Evolutionary conservation across 176 grass and related monocot species (phyloP).

Genomic region (Secale cereale): DNA sequence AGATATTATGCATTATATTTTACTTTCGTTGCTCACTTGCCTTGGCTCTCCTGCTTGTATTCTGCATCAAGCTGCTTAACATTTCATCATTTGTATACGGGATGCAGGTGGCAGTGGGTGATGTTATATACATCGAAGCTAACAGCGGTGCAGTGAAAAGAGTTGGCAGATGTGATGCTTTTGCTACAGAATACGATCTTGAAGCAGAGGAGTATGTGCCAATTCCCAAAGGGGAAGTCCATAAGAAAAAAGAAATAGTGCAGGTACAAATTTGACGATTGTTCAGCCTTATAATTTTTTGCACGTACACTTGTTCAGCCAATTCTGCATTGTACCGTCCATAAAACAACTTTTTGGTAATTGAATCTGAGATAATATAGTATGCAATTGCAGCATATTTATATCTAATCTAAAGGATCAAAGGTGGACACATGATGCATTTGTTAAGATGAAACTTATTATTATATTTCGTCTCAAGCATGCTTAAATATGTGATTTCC

Average conservation of each 20-base stretch:
- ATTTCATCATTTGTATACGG: constrained; percentile 23
- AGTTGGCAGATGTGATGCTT: constrained; percentile 99
- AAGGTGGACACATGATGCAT: neutral
- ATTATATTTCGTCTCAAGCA: neutral
- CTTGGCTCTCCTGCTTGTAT: constrained; percentile 2
- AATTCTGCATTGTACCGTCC: neutral
- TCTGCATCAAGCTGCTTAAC: constrained; percentile 8
- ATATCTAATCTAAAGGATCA: neutral
- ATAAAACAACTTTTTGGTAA: neutral
- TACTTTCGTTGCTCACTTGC: neutral
- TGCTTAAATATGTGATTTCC: neutral
- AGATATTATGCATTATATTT: neutral
- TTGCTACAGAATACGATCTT: constrained; percentile 97
- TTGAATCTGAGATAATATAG: neutral
- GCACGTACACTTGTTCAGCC: neutral
- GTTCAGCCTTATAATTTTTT: neutral
- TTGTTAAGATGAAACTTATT: neutral
- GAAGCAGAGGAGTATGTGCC: constrained; percentile 99
- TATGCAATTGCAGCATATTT: neutral
- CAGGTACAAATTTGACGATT: constrained; percentile 52
- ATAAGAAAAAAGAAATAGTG: constrained; percentile 96
- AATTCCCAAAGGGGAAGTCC: constrained; percentile 96
- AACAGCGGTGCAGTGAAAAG: constrained; percentile 98
- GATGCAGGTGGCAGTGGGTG: constrained; percentile 74
- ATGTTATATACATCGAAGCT: constrained; percentile 98